Evolutionary conservation across 331 rosid species (phyloP), one percentile per base, ranked within the genome.

Genomic region (Acacia concinna): DNA sequence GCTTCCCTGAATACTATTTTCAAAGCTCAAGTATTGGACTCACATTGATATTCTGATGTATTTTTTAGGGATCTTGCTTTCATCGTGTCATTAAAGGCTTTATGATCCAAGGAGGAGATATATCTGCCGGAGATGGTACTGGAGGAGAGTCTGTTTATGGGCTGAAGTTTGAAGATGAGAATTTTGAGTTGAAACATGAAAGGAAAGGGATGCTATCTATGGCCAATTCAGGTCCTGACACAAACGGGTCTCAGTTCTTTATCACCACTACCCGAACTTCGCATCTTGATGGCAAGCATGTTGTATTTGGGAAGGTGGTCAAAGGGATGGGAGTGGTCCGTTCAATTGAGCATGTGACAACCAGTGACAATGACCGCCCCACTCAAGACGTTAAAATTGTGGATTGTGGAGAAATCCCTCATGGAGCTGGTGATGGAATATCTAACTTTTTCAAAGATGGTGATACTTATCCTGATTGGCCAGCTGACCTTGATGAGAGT

Each of bases 281-380:
- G 52, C 92, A 94, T 84, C 81, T 94, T 32, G 98, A 94, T 73
- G 94, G 97, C 51, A 94, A 92, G 75, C 97, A 94, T 83, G 97
- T 94, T 71, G 97, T 94, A 30, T 94, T 94, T 76, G 98, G 97
- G 72, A 92, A 82, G 89, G 95, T 92, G 54, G 87, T 86, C 41
- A 94, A 94, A 76, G 98, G 98, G 62, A 92, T 94, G 92, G 98
- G 98, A 18, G 97, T 94, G 21, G 97, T 91, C 51, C 95, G 97
- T 59, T 91, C 97, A 4, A 86, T 91, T 62, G 97, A 94, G 88
- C 98, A 94, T 35, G 85, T 87, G 52, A 60, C 82, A 1, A 83
- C 63, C 0, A 89, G 85, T 62, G 93, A 84, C 0, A 84, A 85
- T 7, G 96, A 91, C 52, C 74, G 73, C 64, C 98, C 98, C 1